Percentiles rank a stretch among this genome's conserved stretches.
phyloP scores from a whole-genome alignment of 768 basidiomycete genomes.

The Pleurotus cornucopiae region DNA sequence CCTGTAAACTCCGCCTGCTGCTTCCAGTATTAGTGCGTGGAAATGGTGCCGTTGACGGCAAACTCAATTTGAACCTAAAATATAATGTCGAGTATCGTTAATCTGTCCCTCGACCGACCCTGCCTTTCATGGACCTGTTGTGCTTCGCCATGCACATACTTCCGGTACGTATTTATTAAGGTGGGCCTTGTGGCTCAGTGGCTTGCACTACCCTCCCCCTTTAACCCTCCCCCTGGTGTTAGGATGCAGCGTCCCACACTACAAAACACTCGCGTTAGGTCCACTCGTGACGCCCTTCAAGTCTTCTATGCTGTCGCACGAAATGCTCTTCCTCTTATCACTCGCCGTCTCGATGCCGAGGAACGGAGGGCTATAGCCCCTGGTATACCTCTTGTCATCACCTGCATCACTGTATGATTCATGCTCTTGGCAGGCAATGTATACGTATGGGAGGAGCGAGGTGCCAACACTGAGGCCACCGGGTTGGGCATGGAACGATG shows the following conservation, averaged over 20 bases:
- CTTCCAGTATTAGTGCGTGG: not conserved
- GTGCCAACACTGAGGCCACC: conserved; percentile 75
- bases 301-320: conserved; percentile 77
- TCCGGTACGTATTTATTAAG: conserved; percentile 7
- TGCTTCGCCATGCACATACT: conserved; percentile 1
- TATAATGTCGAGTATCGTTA: conserved; percentile 6
- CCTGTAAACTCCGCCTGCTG: conserved; percentile 7
- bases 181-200: conserved; percentile 14
- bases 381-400: not conserved
- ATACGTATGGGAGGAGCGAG: conserved; percentile 87
- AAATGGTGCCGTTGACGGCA: conserved; percentile 9
- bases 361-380: conserved; percentile 70
- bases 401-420: not conserved
- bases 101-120: conserved; percentile 10
- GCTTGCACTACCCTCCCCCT: conserved; percentile 16
- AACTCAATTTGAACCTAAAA: conserved; percentile 11
- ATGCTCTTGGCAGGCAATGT: conserved; percentile 51
- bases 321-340: conserved; percentile 68
- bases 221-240: conserved; percentile 15
- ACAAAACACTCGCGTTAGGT: conserved; percentile 71
- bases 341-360: conserved; percentile 77
- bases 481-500: conserved; percentile 87
- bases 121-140: conserved; percentile 5
- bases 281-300: conserved; percentile 74
- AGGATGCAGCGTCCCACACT: conserved; percentile 75